Evolutionary conservation across 1,284 basidiomycete species (phyloP), one percentile per base, ranked within the genome.

Genomic region (Cryptococcus sp.): DNA sequence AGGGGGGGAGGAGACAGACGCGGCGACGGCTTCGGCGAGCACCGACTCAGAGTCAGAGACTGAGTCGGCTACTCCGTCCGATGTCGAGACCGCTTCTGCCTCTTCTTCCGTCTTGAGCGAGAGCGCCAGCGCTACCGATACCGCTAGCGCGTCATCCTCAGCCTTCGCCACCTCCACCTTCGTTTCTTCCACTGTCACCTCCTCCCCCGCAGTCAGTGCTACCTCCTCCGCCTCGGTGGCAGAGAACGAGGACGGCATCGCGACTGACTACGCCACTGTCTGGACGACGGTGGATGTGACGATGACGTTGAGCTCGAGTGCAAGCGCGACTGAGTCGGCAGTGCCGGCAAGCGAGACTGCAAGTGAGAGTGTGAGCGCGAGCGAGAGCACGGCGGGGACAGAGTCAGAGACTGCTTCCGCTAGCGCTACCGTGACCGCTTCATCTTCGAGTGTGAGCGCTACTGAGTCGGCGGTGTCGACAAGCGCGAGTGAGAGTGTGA

Each of bases 161-260:
- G 21, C 33, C 40, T 20, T 50, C 24, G 21, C 53, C 42, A 24
- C 50, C 37, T 45, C 60, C 35, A 42, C 45, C 43, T 36, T 50
- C 16, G 33, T 52, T 12, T 46, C 58, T 3, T 35, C 52, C 16
- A 56, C 55, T 23, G 36, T 42, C 3, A 54, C 61, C 4, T 47
- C 38, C 24, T 33, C 58, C 16, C 53, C 54, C 46, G 54, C 60
- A 33, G 35, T 53, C 2, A 48, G 62, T 16, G 50, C 64, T 23
- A 42, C 57, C 28, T 42, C 47, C 3, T 57, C 68, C 8, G 52
- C 28, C 13, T 56, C 61, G n/a, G 62, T 64, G 11, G 49, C 46
- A 2, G 63, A 66, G 56, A 69, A 70, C 59, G 72, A 71, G 15
- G 59, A 67, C 52, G 72, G 71, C 28, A 66, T 72, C 15, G 64